phyloP scores from a whole-genome alignment of 768 basidiomycete genomes.

The Kwoniella dejecticola region DNA sequence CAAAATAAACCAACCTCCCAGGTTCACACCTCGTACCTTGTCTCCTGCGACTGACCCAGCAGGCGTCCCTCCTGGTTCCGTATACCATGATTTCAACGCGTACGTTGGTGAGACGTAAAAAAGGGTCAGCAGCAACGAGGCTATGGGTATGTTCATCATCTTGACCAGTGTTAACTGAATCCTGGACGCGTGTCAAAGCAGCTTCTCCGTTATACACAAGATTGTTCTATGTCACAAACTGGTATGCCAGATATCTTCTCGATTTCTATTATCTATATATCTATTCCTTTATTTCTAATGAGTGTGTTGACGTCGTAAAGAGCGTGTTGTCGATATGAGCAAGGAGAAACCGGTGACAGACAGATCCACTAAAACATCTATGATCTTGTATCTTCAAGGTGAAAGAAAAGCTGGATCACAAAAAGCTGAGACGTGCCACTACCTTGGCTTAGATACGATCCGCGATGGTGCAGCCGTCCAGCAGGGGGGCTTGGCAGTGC shows the following conservation, averaged over 20 bases:
- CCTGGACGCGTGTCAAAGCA: too few species aligned
- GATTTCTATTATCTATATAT: neutral
- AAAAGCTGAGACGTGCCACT: too few species aligned
- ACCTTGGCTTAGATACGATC: too few species aligned
- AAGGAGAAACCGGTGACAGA: neutral
- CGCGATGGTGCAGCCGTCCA: too few species aligned
- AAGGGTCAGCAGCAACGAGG: slow-evolving; percentile 1
- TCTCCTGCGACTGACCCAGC: slow-evolving; percentile 35
- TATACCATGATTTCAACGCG: slow-evolving; percentile 42
- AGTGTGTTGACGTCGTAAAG: neutral
- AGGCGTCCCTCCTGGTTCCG: slow-evolving; percentile 35
- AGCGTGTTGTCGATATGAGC: neutral
- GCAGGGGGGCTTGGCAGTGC: too few species aligned
- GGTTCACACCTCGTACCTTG: slow-evolving; percentile 45
- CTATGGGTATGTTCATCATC: slow-evolving; percentile 1
- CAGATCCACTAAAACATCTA: neutral
- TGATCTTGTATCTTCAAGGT: too few species aligned
- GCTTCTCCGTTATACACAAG: neutral
- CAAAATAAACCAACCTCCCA: slow-evolving; percentile 48
- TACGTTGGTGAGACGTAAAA: slow-evolving; percentile 8
- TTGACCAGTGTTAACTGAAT: neutral
- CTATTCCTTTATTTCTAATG: neutral
- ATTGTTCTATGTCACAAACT: neutral
- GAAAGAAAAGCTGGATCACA: too few species aligned
- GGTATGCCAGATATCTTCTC: too few species aligned